Conservation (phyloP, 164 flowering plant species). For the Piper longum region DNA sequence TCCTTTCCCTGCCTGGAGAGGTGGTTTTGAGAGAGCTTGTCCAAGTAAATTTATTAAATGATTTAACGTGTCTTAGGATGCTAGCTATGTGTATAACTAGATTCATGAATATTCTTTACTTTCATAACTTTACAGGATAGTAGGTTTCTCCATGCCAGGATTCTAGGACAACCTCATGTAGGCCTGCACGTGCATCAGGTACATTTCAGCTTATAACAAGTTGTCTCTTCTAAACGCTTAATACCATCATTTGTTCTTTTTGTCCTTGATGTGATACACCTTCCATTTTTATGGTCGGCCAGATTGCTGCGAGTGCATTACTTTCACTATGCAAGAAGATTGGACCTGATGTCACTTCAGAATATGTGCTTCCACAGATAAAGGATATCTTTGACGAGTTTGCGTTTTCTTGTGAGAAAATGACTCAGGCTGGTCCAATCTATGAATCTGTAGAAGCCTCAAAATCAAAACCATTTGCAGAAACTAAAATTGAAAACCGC, state of each 20-base stretch:
- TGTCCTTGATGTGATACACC: not conserved
- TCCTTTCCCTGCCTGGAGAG: conserved; percentile 41
- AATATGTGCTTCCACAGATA: conserved; percentile 71
- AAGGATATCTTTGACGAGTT: conserved; percentile 86
- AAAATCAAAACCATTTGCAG: conserved; percentile 29
- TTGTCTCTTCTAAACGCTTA: not conserved
- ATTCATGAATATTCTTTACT: conserved; percentile 4
- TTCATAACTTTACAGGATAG: conserved; percentile 37
- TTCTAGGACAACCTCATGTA: conserved; percentile 49
- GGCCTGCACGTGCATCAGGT: conserved; percentile 77
- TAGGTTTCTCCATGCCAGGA: conserved; percentile 41
- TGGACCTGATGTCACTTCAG: conserved; percentile 72
- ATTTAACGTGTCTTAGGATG: not conserved
- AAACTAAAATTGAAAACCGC: conserved; percentile 44
- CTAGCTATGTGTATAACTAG: not conserved
- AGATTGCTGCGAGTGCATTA: conserved; percentile 82
- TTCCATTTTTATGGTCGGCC: conserved; percentile 4
- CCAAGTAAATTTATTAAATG: conserved; percentile 34
- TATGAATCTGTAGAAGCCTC: conserved; percentile 28
- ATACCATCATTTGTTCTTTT: not conserved
- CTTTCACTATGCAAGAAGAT: conserved; percentile 61
- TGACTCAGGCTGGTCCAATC: conserved; percentile 18
- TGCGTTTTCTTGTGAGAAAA: conserved; percentile 62
- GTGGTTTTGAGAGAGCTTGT: conserved; percentile 62
- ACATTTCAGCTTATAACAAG: not conserved